Percentiles rank a stretch among this genome's conserved stretches.
These are phyloP conservation scores for Ustilago xerochloae DNA, from an alignment of 1,284 basidiomycete species.

Conservation along the genomic window DNA sequence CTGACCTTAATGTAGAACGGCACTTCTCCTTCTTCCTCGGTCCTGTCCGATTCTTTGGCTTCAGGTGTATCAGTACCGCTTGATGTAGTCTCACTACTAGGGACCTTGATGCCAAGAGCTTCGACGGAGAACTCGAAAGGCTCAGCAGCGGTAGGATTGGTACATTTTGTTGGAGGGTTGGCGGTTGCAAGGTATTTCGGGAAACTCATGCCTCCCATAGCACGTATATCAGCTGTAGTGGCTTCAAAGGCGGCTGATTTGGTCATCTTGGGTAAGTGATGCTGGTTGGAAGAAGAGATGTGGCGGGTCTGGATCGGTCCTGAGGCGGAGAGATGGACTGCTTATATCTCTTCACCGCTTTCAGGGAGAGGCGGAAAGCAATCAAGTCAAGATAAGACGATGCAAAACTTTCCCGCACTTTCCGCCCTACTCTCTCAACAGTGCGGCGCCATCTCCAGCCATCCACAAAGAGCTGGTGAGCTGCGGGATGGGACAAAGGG, in stretches of 20 bases:
- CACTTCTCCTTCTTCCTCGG: background rate
- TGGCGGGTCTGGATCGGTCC: too few species aligned
- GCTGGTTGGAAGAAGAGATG: background rate
- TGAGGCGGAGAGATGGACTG: background rate
- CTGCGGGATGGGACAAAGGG: too few species aligned
- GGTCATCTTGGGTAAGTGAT: background rate
- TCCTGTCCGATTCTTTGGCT: background rate
- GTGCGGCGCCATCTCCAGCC: too few species aligned
- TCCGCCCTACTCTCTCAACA: too few species aligned
- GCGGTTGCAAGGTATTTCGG: background rate
- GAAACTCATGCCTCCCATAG: background rate
- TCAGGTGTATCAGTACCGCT: background rate
- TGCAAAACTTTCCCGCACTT: too few species aligned
- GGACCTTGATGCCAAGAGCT: background rate
- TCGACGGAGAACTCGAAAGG: background rate
- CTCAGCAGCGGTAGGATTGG: background rate
- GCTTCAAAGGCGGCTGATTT: background rate
- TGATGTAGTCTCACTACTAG: background rate
- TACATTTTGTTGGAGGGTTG: background rate
- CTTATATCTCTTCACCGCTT: background rate
- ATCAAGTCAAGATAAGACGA: too few species aligned
- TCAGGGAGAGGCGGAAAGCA: too few species aligned
- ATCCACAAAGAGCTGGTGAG: too few species aligned
- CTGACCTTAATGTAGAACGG: constrained; percentile 32
- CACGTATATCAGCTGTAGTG: constrained; percentile 1